Evolutionary conservation across 805 yeast species (phyloP).

Genomic region (Starmera dryadoides): DNA sequence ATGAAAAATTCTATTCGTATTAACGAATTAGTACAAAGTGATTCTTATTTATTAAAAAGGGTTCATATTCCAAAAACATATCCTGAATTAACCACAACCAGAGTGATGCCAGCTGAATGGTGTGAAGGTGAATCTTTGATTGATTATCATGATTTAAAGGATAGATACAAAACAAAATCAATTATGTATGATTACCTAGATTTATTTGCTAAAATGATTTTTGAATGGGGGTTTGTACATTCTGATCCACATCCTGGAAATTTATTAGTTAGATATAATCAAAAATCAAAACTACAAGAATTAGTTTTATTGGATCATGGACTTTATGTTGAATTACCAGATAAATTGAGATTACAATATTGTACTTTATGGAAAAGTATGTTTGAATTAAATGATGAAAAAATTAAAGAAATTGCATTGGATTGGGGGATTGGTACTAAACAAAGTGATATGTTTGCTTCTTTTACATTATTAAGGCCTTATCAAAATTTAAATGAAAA

Average conservation of each 20-base stretch:
- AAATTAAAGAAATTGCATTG: conserved; percentile 39
- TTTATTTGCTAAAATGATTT: conserved; percentile 49
- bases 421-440: conserved; percentile 64
- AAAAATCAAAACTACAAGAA: conserved; percentile 31
- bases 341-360: conserved; percentile 47
- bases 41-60: conserved; percentile 30
- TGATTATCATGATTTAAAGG: conserved; percentile 34
- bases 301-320: conserved; percentile 74
- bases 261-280: conserved; percentile 42
- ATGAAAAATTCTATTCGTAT: conserved; percentile 41
- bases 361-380: conserved; percentile 56
- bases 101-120: conserved; percentile 67
- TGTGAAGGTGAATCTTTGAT: conserved; percentile 60
- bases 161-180: conserved; percentile 27
- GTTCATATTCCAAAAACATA: conserved; percentile 53
- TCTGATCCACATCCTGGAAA: conserved; percentile 71
- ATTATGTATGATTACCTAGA: conserved; percentile 41
- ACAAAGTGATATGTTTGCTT: conserved; percentile 51
- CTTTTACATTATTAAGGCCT: conserved; percentile 46
- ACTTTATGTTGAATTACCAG: conserved; percentile 48
- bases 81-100: conserved; percentile 34
- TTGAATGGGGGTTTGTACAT: conserved; percentile 58
- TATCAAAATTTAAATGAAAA: conserved; percentile 23
- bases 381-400: conserved; percentile 42
- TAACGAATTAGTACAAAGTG: conserved; percentile 30